Conservation (phyloP, 2,329 filamentous ascomycete species). For the Xylariaceae sp. region DNA sequence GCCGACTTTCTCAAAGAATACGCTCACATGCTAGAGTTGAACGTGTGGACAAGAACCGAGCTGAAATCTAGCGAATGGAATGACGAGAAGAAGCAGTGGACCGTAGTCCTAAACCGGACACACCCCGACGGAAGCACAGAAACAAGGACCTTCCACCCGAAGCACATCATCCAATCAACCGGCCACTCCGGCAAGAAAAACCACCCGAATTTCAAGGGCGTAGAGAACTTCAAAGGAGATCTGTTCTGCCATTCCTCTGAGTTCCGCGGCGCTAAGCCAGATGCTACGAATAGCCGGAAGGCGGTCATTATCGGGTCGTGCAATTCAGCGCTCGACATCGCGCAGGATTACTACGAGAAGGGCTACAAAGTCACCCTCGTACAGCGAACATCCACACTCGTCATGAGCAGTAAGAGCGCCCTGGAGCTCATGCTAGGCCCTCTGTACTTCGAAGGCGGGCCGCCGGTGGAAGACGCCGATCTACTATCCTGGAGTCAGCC, state of each 20-base stretch:
- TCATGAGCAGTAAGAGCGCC: constrained; percentile 49
- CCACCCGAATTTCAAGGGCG: constrained; percentile 53
- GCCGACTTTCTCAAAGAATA: constrained; percentile 62
- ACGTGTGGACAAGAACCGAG: constrained; percentile 56
- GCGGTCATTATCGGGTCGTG: constrained; percentile 55
- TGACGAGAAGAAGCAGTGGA: constrained; percentile 50
- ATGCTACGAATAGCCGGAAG: constrained; percentile 42
- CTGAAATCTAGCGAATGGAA: constrained; percentile 46
- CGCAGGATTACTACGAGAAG: constrained; percentile 54
- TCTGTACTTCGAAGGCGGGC: constrained; percentile 48
- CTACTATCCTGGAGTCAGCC: constrained; percentile 56
- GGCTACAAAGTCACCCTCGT: constrained; percentile 58
- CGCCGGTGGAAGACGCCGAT: constrained; percentile 63
- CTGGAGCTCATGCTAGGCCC: constrained; percentile 50
- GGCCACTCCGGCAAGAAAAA: constrained; percentile 65
- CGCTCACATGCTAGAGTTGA: constrained; percentile 57
- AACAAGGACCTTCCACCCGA: constrained; percentile 54
- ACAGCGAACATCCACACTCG: constrained; percentile 54
- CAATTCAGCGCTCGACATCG: constrained; percentile 57
- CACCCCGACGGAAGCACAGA: constrained; percentile 34
- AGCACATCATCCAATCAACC: constrained; percentile 63
- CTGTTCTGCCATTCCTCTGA: constrained; percentile 53
- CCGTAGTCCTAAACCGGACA: constrained; percentile 36
- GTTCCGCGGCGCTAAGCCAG: constrained; percentile 42
- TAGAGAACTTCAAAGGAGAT: constrained; percentile 48